Conservation (phyloP, 805 yeast species). For the Ogataea nitratoaversa region DNA sequence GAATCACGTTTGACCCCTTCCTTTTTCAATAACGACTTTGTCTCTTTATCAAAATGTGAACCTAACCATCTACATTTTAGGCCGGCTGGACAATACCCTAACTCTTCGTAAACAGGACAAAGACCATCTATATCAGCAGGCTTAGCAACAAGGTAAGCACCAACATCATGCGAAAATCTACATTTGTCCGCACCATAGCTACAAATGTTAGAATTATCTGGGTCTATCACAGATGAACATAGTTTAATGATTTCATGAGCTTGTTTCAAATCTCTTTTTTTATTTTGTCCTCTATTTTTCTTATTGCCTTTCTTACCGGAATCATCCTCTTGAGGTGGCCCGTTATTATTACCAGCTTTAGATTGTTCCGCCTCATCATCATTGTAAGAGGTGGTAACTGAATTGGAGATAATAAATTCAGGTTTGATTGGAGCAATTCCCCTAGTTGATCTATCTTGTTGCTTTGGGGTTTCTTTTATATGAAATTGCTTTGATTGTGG, state of each 20-base stretch:
- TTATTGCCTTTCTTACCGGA: conserved; percentile 26
- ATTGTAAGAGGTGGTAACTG: conserved; percentile 23
- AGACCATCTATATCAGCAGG: conserved; percentile 66
- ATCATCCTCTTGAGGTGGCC: conserved; percentile 29
- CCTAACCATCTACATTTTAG: conserved; percentile 87
- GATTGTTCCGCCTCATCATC: conserved; percentile 47
- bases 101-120: conserved; percentile 79
- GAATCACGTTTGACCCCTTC: conserved; percentile 30
- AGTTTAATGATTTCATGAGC: conserved; percentile 57
- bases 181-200: conserved; percentile 68
- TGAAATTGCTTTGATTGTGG: conserved; percentile 2
- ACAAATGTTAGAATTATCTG: conserved; percentile 45
- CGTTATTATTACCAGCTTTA: conserved; percentile 37
- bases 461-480: conserved; percentile 4
- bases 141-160: conserved; percentile 58
- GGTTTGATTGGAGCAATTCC: conserved; percentile 78
- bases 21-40: conserved; percentile 42
- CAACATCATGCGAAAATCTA: conserved; percentile 71
- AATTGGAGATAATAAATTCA: conserved; percentile 49
- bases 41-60: conserved; percentile 56
- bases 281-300: conserved; percentile 38
- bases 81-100: conserved; percentile 92
- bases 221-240: conserved; percentile 62
- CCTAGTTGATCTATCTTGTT: conserved; percentile 28
- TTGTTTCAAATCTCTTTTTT: conserved; percentile 65